Base-by-base conservation (phyloP, 257 asterid species). In the Ballota nigra region DNA sequence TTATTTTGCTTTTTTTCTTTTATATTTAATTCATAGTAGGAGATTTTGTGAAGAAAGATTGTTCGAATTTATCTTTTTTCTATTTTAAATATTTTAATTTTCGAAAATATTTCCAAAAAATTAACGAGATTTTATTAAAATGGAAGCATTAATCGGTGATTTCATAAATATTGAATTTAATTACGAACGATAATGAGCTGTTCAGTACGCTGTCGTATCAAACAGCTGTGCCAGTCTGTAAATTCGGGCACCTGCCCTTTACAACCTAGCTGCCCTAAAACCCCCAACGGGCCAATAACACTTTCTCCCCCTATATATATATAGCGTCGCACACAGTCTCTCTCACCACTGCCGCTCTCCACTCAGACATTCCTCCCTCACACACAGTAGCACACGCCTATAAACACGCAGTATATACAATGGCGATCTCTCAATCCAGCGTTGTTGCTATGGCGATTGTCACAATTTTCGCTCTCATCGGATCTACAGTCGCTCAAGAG, bases 141-240 rank as follows among this genome's bases (percentile, higher is more conserved):
- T n/a, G n/a, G n/a, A n/a, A n/a, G n/a, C n/a, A n/a, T n/a, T n/a
- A n/a, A n/a, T n/a, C n/a, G n/a, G n/a, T n/a, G n/a, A n/a, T n/a
- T n/a, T n/a, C n/a, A n/a, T n/a, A n/a, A n/a, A n/a, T n/a, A n/a
- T n/a, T n/a, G n/a, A n/a, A n/a, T n/a, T n/a, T n/a, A n/a, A n/a
- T n/a, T n/a, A n/a, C n/a, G n/a, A n/a, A n/a, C n/a, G n/a, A n/a
- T 56, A 57, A 26, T 36, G 15, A 4, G 34, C 49, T 33, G 4
- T 9, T 38, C 43, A 56, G 40, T 66, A 74, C 76, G 83, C 47
- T 41, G 81, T 56, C 86, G 85, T 71, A 65, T 78, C 69, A 36
- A 8, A 70, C 81, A 80, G 82, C 77, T 78, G 85, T 76, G 70
- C 86, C 86, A 86, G 86, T 73, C 84, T 84, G 89, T 83, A 63